Base-by-base conservation (phyloP, 805 yeast genomes). In the Sungouiozyma ichnusensis region DNA sequence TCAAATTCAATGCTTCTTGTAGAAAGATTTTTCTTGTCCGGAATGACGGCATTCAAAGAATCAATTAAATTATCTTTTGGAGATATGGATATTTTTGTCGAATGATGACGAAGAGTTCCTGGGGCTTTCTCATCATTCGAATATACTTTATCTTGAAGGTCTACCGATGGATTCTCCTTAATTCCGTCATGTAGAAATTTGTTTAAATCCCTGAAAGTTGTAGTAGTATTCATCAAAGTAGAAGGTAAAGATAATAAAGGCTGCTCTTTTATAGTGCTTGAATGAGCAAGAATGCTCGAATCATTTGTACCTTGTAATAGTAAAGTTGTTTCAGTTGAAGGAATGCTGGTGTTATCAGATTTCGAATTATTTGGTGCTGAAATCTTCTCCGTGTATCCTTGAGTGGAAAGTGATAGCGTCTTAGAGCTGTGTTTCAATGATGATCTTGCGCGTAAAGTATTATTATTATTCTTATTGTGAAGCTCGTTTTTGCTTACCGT, bases 141-240 rank as follows among this genome's bases (percentile, higher is more conserved):
- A 17, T 39, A 15, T 42, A n/a, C 15, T 18, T 34, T 8, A 33
- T 17, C 17, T 32, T 33, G 15, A 14, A 11, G 4, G 15, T n/a
- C 13, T 36, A 35, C 29, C 11, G 29, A 24, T 24, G 29, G 29
- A 24, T 6, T 7, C 14, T 42, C 41, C 16, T 41, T 27, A 1
- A 35, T 17, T 5, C 39, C 44, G 16, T 48, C 55, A 8, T 45
- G 38, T 33, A 59, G 39, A 33, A 55, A 52, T 3, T 50, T 51
- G 19, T 41, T 52, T 16, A 60, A 40, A 39, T 60, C 52, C 41
- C 49, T 56, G 34, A 60, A 58, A 2, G 65, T 59, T 29, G 42
- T 44, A 1, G 63, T 49, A 17, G 55, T 47, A 38, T 54, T 54
- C 16, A 57, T 39, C 7, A 45, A 27, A 7, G 53, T 38, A n/a